These are phyloP conservation scores for Pseudogymnoascus sp. DNA, from an alignment of 2,329 filamentous ascomycete genomes.

Conservation along the genomic window DNA sequence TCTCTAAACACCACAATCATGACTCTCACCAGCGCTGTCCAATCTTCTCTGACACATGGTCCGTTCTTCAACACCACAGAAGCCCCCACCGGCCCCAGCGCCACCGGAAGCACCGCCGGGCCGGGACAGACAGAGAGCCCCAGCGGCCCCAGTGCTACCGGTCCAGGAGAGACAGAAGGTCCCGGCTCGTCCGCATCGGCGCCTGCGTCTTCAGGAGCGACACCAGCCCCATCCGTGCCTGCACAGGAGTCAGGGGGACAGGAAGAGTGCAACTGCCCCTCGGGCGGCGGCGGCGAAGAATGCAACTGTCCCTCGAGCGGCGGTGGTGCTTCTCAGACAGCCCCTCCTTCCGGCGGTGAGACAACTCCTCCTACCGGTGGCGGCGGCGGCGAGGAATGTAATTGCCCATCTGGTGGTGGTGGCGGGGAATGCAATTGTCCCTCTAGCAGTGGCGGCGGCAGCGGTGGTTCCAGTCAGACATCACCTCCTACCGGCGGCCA, in stretches of 20 bases:
- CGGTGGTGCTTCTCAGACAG: neutral
- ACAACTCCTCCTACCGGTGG: too few species aligned
- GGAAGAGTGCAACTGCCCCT: neutral
- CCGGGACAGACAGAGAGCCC: neutral
- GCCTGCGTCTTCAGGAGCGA: neutral
- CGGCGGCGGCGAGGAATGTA: neutral
- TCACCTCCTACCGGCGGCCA: neutral
- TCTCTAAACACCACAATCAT: neutral
- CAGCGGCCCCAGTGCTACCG: neutral
- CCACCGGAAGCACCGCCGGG: neutral
- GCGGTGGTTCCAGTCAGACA: neutral
- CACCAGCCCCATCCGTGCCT: neutral
- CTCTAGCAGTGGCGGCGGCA: neutral
- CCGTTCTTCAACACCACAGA: slow-evolving; percentile 4
- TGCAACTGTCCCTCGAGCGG: neutral
- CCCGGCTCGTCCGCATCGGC: neutral
- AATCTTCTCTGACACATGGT: neutral
- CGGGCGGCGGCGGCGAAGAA: neutral
- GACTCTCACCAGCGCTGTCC: neutral
- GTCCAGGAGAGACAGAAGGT: neutral
- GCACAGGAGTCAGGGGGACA: neutral
- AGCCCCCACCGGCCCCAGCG: neutral
- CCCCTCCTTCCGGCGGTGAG: neutral
- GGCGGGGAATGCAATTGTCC: neutral
- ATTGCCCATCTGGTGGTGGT: neutral